Conservation (phyloP, 148 eudicot genomes). For the Camellia granthamiana region DNA sequence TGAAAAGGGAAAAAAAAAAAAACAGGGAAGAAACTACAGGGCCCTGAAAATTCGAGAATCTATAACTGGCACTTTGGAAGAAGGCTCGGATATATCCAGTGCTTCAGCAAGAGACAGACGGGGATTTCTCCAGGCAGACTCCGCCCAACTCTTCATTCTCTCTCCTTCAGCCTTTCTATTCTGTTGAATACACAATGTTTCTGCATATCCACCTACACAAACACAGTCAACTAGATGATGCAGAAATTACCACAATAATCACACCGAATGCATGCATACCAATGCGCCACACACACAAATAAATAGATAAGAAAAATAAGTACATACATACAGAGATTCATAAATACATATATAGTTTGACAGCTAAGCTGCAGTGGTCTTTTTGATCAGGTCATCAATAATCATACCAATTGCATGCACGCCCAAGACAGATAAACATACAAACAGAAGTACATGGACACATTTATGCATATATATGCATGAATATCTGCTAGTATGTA, state of each 20-base stretch:
- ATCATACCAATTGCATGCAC: neutral
- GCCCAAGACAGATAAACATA: neutral
- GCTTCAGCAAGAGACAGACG: constrained; percentile 83
- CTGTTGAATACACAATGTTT: constrained; percentile 65
- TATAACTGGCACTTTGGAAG: constrained; percentile 63
- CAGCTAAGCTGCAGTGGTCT: neutral
- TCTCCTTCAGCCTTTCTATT: constrained; percentile 79
- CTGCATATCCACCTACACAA: constrained; percentile 81
- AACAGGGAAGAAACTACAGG: constrained; percentile 33
- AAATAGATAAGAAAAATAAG: neutral
- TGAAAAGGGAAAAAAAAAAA: neutral
- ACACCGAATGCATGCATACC: neutral
- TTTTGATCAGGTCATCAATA: constrained; percentile 4
- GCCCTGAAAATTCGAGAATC: constrained; percentile 73
- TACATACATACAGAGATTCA: neutral
- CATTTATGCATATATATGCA: neutral
- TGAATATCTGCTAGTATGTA: neutral
- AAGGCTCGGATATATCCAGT: constrained; percentile 53
- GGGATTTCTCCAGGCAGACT: constrained; percentile 71
- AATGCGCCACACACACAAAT: neutral
- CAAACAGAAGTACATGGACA: neutral
- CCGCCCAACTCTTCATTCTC: constrained; percentile 81
- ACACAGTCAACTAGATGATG: neutral
- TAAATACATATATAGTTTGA: neutral
- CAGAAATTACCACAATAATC: neutral